Evolutionary conservation across 148 eudicot species (phyloP).

Genomic region (Suaeda aralocaspica): DNA sequence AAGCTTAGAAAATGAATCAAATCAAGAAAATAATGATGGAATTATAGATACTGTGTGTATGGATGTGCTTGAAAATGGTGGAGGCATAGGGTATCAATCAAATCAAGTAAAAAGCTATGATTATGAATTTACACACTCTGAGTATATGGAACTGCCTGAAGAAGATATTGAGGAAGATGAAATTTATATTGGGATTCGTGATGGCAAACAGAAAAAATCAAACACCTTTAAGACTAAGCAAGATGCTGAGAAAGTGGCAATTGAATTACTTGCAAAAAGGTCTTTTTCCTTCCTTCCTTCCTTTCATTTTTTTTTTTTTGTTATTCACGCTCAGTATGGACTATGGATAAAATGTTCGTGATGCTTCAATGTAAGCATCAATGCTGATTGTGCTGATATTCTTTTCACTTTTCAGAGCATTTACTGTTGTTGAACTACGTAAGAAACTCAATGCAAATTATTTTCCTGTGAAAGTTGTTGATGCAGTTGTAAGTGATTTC

Average conservation of each 20-base stretch:
- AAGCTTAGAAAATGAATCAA: conserved; percentile 4
- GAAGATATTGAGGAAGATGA: conserved; percentile 36
- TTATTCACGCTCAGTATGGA: neutral
- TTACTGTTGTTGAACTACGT: conserved; percentile 61
- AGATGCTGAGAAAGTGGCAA: conserved; percentile 46
- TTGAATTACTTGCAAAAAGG: conserved; percentile 56
- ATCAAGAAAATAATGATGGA: conserved; percentile 25
- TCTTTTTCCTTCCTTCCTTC: conserved; percentile 15
- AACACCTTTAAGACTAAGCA: conserved; percentile 26
- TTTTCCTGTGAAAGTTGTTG: conserved; percentile 43
- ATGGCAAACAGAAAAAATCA: conserved; percentile 13
- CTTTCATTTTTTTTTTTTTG: neutral
- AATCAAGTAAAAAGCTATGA: conserved; percentile 21
- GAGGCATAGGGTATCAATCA: conserved; percentile 1
- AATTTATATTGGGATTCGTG: conserved; percentile 7
- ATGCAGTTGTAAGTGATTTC: conserved; percentile 58
- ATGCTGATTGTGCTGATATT: neutral
- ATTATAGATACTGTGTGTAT: conserved; percentile 24
- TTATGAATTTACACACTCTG: conserved; percentile 26
- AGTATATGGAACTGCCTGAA: conserved; percentile 36
- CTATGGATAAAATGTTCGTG: neutral
- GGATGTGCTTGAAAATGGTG: no score
- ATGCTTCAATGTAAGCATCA: neutral
- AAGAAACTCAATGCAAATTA: conserved; percentile 65
- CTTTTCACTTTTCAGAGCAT: conserved; percentile 46